These are phyloP conservation scores for Erigeron canadensis DNA, from an alignment of 129 eudicot genomes.

Conservation along the genomic window DNA sequence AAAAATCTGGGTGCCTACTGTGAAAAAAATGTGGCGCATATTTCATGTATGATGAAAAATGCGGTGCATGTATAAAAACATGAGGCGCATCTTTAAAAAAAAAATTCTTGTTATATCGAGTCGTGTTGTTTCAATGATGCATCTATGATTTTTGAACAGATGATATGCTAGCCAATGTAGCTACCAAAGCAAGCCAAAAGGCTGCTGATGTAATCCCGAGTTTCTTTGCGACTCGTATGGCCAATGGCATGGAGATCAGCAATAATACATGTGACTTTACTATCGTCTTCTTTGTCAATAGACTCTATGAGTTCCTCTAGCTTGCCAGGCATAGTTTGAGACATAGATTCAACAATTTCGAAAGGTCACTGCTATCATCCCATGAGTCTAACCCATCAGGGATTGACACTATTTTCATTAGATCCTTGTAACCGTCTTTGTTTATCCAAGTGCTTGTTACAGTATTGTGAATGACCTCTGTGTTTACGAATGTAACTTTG, in stretches of 20 bases:
- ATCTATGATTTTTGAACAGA: conserved; percentile 20
- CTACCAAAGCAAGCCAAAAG: conserved; percentile 38
- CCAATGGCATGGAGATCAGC: conserved; percentile 47
- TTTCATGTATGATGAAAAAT: too few species aligned
- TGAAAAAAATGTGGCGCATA: too few species aligned
- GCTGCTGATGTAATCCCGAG: conserved; percentile 35
- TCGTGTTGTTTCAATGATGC: too few species aligned
- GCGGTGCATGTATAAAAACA: too few species aligned
- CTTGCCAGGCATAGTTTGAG: conserved; percentile 34
- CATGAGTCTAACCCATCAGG: conserved; percentile 39
- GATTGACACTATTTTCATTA: conserved; percentile 27
- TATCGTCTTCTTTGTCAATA: conserved; percentile 23
- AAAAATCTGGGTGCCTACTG: too few species aligned
- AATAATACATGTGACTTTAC: conserved; percentile 38
- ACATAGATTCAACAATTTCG: conserved; percentile 23
- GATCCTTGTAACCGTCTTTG: conserved; percentile 5
- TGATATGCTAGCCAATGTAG: conserved; percentile 21
- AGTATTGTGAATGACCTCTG: conserved; percentile 35
- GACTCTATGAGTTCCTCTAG: conserved; percentile 33
- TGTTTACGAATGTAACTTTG: conserved; percentile 41
- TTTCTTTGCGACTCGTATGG: conserved; percentile 36
- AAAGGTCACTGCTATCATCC: conserved; percentile 35
- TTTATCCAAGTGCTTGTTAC: conserved; percentile 12
- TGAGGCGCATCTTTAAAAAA: too few species aligned
- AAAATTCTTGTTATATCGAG: too few species aligned